Conservation (phyloP, 2,329 filamentous ascomycete species). For the Ascochyta koolunga region DNA sequence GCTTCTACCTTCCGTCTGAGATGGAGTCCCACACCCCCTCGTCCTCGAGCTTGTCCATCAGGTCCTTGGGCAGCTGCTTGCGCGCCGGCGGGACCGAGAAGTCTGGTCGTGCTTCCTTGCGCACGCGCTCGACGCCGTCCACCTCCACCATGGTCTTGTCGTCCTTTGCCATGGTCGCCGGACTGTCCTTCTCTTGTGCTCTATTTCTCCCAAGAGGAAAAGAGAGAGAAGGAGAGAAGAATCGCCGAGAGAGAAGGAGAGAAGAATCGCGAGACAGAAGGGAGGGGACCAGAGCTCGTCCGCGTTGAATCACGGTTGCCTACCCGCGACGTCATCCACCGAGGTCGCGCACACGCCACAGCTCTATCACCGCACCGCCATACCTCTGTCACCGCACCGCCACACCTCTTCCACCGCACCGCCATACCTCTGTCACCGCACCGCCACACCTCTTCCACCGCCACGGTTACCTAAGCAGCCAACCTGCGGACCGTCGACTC, state of each 20-base stretch:
- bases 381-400: neutral
- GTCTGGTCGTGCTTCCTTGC: slow-evolving; percentile 54
- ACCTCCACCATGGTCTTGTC: slow-evolving; percentile 36
- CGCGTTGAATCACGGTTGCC: neutral
- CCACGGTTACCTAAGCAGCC: slow-evolving; percentile 24
- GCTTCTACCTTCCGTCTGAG: slow-evolving; percentile 75
- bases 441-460: too few species aligned
- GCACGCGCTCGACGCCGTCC: slow-evolving; percentile 50
- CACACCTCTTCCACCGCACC: neutral
- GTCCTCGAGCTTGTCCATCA: slow-evolving; percentile 63
- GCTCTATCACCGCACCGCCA: neutral
- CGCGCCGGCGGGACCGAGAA: slow-evolving; percentile 56
- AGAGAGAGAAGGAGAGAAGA: neutral
- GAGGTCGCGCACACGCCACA: neutral
- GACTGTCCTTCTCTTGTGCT: too few species aligned
- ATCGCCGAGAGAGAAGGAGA: neutral
- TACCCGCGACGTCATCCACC: slow-evolving; percentile 10
- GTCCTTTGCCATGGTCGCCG: slow-evolving; percentile 46
- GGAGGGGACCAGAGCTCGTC: neutral
- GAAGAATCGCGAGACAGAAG: too few species aligned
- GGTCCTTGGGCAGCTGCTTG: slow-evolving; percentile 59
- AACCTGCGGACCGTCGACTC: slow-evolving; percentile 23
- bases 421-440: neutral
- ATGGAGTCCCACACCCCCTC: slow-evolving; percentile 79
- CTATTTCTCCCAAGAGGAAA: neutral